Percentiles rank a stretch among this genome's conserved stretches.
Evolutionary conservation across 2,329 filamentous ascomycete genomes (phyloP).

Genomic region (Gaeumannomyces tritici): DNA sequence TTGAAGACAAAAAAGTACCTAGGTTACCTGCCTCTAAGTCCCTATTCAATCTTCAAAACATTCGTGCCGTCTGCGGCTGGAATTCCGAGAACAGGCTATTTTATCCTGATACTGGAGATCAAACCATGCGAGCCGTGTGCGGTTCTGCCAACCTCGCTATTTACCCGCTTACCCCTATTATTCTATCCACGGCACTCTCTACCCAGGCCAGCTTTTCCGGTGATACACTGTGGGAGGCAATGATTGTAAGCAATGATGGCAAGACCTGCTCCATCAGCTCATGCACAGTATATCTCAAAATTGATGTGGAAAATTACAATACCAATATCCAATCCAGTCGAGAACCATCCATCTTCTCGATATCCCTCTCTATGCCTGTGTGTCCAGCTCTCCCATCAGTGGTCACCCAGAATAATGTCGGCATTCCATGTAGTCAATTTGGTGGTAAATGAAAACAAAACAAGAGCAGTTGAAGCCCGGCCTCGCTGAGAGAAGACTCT

Average conservation of each 20-base stretch:
- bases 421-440: background rate
- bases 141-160: background rate
- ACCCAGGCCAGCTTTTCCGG: background rate
- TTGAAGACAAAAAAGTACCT: background rate
- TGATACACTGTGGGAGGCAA: no score
- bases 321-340: background rate
- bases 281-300: background rate
- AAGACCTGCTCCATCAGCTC: background rate
- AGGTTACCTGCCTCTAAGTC: no score
- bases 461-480: background rate
- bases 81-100: background rate
- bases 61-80: no score
- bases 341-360: background rate
- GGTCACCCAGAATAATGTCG: background rate
- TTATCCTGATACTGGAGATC: background rate
- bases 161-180: background rate
- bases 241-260: background rate
- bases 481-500: background rate
- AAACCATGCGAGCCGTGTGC: background rate
- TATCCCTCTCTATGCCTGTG: background rate
- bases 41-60: no score
- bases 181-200: no score
- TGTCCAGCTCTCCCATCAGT: background rate
- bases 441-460: background rate
- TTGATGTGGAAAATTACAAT: background rate